A percentile compares a stretch with the other conserved stretches of the same genome.
phyloP scores from a whole-genome alignment of 768 basidiomycete species.

The Nevesoporus exiguus region DNA sequence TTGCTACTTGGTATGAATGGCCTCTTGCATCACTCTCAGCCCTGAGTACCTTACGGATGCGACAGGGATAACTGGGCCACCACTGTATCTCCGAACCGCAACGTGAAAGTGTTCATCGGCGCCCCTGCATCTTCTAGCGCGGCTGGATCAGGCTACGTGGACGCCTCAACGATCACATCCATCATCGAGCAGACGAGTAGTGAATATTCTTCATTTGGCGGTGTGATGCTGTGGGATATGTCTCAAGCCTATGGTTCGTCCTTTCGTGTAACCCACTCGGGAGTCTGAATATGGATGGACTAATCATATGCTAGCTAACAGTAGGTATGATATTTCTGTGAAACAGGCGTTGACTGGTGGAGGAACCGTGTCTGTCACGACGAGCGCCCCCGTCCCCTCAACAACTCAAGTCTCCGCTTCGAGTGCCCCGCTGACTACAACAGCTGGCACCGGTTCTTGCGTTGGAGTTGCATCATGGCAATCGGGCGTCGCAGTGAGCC shows the following conservation, averaged over 20 bases:
- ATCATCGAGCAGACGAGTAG: conserved; percentile 35
- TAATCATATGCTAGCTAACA: conserved; percentile 41
- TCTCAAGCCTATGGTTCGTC: conserved; percentile 43
- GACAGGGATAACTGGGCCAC: conserved; percentile 49
- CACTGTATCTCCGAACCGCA: conserved; percentile 40
- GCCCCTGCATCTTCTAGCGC: conserved; percentile 43
- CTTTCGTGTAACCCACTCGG: not conserved
- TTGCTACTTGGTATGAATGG: conserved; percentile 37
- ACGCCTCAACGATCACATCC: conserved; percentile 31
- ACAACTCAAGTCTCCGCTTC: too few relatives aligned
- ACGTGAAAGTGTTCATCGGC: conserved; percentile 50
- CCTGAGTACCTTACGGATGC: not conserved
- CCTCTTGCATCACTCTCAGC: not conserved
- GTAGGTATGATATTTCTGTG: conserved; percentile 55
- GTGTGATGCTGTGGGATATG: conserved; percentile 44
- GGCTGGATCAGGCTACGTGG: conserved; percentile 45
- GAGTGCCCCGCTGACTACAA: not conserved
- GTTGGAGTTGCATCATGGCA: conserved; percentile 44
- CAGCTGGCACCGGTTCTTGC: conserved; percentile 32
- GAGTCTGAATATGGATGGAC: not conserved
- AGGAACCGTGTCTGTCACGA: conserved; percentile 5
- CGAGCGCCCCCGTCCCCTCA: conserved; percentile 1
- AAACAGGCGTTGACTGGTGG: conserved; percentile 50
- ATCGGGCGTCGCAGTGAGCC: conserved; percentile 37
- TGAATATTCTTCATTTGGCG: conserved; percentile 44